Conservation (phyloP, 176 grass and related monocot genomes). For the Alopecurus myosuroides region DNA sequence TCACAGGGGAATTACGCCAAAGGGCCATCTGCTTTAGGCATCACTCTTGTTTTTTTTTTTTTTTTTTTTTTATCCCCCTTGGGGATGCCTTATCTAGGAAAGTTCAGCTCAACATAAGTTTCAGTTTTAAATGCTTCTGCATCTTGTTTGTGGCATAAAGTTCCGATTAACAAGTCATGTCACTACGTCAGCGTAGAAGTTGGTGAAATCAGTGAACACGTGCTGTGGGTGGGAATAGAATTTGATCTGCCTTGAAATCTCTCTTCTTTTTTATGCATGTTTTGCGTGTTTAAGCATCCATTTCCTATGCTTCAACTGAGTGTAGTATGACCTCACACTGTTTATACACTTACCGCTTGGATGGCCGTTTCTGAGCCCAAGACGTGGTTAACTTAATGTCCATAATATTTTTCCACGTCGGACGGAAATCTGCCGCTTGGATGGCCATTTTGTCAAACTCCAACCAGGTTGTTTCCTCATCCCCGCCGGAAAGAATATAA, state of each 20-base stretch:
- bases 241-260: neutral
- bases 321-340: slow-evolving; percentile 17
- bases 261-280: neutral
- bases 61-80: neutral
- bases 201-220: neutral
- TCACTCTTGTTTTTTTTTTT: neutral
- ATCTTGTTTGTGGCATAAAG: neutral
- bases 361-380: too few relatives aligned
- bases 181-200: neutral
- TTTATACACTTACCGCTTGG: slow-evolving; percentile 13
- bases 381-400: too few relatives aligned
- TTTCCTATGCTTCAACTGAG: slow-evolving; percentile 14
- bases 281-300: neutral
- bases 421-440: too few relatives aligned
- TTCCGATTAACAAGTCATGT: neutral
- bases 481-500: too few relatives aligned
- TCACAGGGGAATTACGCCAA: neutral
- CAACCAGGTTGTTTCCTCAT: too few relatives aligned
- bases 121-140: neutral
- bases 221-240: neutral
- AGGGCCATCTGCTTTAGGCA: too few relatives aligned
- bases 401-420: too few relatives aligned
- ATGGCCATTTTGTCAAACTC: too few relatives aligned
- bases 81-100: neutral
- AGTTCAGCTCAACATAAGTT: neutral